Base-by-base conservation (phyloP, 179 eudicot genomes). In the Drosera spatulata region DNA sequence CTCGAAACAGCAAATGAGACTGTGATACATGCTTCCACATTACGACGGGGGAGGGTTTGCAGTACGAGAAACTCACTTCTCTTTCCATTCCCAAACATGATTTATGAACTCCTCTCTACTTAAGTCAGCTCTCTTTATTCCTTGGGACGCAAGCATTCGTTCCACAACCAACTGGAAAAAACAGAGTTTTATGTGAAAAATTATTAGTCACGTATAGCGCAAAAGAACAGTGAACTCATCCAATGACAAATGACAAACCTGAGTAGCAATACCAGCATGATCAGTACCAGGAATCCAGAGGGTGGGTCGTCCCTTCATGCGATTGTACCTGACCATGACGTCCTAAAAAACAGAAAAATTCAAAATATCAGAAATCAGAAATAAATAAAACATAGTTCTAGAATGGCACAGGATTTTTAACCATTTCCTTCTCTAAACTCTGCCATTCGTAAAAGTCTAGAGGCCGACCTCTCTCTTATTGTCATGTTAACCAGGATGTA, bases 241-340 rank as follows among this genome's bases (percentile, higher is more conserved):
- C 33, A 22, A 22, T 22, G 33, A 67, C 66, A 64, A 22, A 22
- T 22, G 33, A 67, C 66, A 64, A 70, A 93, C 99, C 99, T 93
- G 99, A 59, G 99, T 93, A 63, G 99, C 99, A 72, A 93, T 93
- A 43, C 99, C 99, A 61, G 99, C 99, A 83, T 93, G 99, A 76
- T 93, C 99, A 53, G 99, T 93, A 69, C 99, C 99, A 64, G 99
- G 99, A 74, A 93, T 80, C 99, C 99, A 93, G 22, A 93, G 91
- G 22, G 97, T 83, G 56, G 95, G 97, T 54, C 86, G 78, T 53
- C 99, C 99, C 80, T 77, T 93, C 99, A 93, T 93, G 14, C 99
- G 85, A 63, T 86, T 69, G 73, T 89, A 93, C 70, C 99, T 79
- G 55, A 85, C 85, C 99, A 93, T 89, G 56, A 93, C 77, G 79